These are phyloP conservation scores for Solanum tacnaense DNA, from an alignment of 257 asterid genomes.

Conservation along the genomic window DNA sequence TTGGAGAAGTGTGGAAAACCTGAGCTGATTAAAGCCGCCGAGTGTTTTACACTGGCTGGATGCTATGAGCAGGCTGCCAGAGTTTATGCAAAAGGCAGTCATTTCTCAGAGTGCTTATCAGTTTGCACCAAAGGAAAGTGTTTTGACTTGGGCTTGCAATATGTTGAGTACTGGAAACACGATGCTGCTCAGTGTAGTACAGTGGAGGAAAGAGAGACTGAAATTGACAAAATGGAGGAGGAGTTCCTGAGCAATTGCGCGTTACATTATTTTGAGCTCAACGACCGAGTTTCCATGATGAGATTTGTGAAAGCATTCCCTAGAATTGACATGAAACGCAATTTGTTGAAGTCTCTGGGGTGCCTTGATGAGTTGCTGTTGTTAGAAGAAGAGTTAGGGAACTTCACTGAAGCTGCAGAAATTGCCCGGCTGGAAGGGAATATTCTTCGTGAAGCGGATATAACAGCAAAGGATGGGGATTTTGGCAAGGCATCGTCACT, in stretches of 20 bases:
- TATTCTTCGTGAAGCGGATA: conserved; percentile 26
- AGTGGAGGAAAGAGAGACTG: not conserved
- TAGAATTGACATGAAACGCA: conserved; percentile 29
- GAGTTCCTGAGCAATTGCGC: conserved; percentile 39
- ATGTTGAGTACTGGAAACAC: conserved; percentile 45
- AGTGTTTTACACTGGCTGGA: conserved; percentile 48
- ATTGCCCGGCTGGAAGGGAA: conserved; percentile 33
- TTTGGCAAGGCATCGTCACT: conserved; percentile 20
- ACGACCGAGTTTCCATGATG: conserved; percentile 30
- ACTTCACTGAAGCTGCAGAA: conserved; percentile 46
- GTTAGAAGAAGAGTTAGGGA: conserved; percentile 43
- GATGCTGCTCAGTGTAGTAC: conserved; percentile 4
- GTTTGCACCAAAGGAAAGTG: conserved; percentile 31
- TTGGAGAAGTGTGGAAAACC: conserved; percentile 30
- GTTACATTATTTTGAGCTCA: conserved; percentile 8
- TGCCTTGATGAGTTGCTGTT: conserved; percentile 36
- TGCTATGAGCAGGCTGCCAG: conserved; percentile 29
- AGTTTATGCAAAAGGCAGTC: conserved; percentile 32
- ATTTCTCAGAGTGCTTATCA: conserved; percentile 36
- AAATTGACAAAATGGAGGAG: conserved; percentile 25
- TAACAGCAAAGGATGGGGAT: conserved; percentile 20
- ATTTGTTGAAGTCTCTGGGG: conserved; percentile 27
- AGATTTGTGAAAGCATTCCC: conserved; percentile 36
- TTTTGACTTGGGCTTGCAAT: conserved; percentile 35
- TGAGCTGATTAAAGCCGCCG: conserved; percentile 42